Base-by-base conservation (phyloP, 2,329 filamentous ascomycete species). In the Colletotrichum filicis region DNA sequence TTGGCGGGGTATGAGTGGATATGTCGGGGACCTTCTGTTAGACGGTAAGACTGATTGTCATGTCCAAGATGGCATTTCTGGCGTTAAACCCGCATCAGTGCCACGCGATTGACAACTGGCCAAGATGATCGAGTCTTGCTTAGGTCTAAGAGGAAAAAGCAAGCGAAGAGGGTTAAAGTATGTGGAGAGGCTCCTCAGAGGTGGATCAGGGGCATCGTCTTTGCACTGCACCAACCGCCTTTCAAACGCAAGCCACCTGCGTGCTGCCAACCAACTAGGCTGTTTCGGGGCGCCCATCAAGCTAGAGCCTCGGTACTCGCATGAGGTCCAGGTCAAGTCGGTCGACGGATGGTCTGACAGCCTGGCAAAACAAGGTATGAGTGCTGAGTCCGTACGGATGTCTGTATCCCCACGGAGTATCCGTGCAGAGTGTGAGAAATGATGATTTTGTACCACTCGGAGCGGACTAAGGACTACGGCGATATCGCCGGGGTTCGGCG, bases 111-210 rank as follows among this genome's bases (percentile, higher is more conserved):
- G 59, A 58, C 55, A 70, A 61, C 26, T 65, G 16, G 30, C 32
- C 49, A 61, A 46, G 42, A 60, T 56, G 32, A 56, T 55, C 26
- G 56, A 53, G 32, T 42, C 22, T 65, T 65, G 66, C 66, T 71
- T 65, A 66, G 67, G 22, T 35, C 46, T 46, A 24, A 66, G 55
- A 65, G 49, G 28, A 70, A 69, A 70, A 65, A 70, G 66, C 70
- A 71, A 73, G 61, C 46, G 56, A 70, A 32, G 26, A 61, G 46
- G 42, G 62, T 70, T 57, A 49, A 60, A 59, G 32, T 56, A 60
- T 73, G 70, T 60, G 37, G 69, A 59, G 16, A 5, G 22, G 37
- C 52, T 68, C 35, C 59, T 28, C 22, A 32, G 16, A 46, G 55
- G 58, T 61, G 19, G 59, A 70, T 61, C 55, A 60, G 53, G 66